Evolutionary conservation across 371 early-diverging fungal genomes (phyloP).

Genomic region (Thermomucor indicae-seudaticae): DNA sequence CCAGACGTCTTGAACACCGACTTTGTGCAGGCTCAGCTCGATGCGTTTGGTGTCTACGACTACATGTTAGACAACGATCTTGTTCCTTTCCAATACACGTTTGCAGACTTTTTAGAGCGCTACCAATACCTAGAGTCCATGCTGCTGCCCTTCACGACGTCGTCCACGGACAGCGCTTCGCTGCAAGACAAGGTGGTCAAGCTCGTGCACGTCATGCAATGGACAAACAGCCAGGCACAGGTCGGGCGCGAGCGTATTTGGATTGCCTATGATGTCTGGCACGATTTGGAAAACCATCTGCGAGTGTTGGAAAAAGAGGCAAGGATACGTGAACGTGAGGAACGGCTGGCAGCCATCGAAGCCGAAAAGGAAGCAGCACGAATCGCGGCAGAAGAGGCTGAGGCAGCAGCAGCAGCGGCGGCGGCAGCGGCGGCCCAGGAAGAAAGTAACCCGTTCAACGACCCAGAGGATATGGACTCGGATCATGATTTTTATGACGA

Average conservation of each 20-base stretch:
- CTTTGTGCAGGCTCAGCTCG: slow-evolving; percentile 44
- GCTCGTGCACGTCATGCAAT: slow-evolving; percentile 29
- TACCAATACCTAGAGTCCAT: slow-evolving; percentile 32
- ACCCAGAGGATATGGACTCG: slow-evolving; percentile 19
- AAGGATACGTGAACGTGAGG: slow-evolving; percentile 25
- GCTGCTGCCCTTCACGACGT: slow-evolving; percentile 3
- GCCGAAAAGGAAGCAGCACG: slow-evolving; percentile 17
- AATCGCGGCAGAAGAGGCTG: slow-evolving; percentile 18
- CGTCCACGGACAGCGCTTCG: not conserved
- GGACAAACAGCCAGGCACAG: slow-evolving; percentile 22
- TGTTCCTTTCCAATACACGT: slow-evolving; percentile 40
- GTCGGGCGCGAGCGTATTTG: slow-evolving; percentile 55
- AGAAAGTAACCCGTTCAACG: slow-evolving; percentile 26
- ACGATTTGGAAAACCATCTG: slow-evolving; percentile 70
- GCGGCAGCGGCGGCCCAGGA: slow-evolving; percentile 32
- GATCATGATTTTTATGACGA: slow-evolving; percentile 30
- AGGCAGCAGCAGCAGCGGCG: slow-evolving; percentile 31
- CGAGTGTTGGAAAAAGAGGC: slow-evolving; percentile 67
- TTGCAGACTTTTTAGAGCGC: slow-evolving; percentile 52
- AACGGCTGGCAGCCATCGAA: slow-evolving; percentile 23
- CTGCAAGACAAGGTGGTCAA: not conserved
- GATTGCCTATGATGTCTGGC: slow-evolving; percentile 68
- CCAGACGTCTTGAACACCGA: slow-evolving; percentile 22
- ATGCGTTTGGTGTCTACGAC: slow-evolving; percentile 28
- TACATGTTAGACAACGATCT: no score